phyloP scores from a whole-genome alignment of 1,284 basidiomycete species.

The Naganishia sp. region DNA sequence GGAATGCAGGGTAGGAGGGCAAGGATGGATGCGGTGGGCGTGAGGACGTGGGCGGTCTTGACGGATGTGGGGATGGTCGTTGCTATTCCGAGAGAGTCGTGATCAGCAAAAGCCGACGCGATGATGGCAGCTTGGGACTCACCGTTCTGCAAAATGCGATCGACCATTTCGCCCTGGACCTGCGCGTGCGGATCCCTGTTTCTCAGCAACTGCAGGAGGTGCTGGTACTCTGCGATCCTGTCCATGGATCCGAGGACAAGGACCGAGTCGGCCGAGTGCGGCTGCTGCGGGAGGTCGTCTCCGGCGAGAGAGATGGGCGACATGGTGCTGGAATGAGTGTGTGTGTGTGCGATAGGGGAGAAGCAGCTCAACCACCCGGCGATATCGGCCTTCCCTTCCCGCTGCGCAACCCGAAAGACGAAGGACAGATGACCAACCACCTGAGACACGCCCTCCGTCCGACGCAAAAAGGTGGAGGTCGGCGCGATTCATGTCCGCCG shows the following conservation, averaged over 20 bases:
- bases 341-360: neutral
- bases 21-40: conserved; percentile 47
- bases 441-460: neutral
- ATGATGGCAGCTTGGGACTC: conserved; percentile 32
- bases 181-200: conserved; percentile 20
- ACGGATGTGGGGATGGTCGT: conserved; percentile 47
- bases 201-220: conserved; percentile 43
- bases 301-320: conserved; percentile 5
- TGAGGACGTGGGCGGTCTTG: conserved; percentile 49
- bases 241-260: conserved; percentile 52
- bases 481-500: neutral
- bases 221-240: conserved; percentile 50
- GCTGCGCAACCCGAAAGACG: neutral
- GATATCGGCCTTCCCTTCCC: neutral
- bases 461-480: conserved; percentile 12
- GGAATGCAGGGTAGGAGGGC: conserved; percentile 46
- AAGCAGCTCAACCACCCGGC: neutral
- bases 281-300: conserved; percentile 23
- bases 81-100: conserved; percentile 38
- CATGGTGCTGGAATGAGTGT: conserved; percentile 8
- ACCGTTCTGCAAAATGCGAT: conserved; percentile 53
- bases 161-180: conserved; percentile 53
- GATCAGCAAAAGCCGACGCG: neutral
- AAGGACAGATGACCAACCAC: neutral
- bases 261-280: conserved; percentile 14